Evolutionary conservation across 306 rosid genomes (phyloP), one percentile per base, ranked within the genome.

Genomic region (Prinsepia uniflora): DNA sequence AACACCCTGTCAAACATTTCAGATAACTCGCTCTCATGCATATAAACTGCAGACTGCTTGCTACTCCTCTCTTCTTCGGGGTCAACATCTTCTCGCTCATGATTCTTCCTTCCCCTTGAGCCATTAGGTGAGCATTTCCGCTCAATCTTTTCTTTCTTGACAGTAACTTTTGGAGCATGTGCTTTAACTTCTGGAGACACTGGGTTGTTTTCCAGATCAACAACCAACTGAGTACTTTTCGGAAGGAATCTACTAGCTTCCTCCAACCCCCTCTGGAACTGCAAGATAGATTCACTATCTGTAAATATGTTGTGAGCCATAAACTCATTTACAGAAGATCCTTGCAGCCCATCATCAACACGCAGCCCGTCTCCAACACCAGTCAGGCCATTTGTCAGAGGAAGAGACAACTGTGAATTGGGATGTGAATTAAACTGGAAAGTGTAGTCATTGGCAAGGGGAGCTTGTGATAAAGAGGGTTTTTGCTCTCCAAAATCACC

Each of bases 201-300:
- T 0, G 36, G 6, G 46, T 22, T 45, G 66, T 77, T 82, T 40
- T 83, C 84, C 24, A 86, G 60, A 65, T 87, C 84, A 69, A 84
- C 64, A 54, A 74, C 50, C 55, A 89, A 73, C 71, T 77, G 85
- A 75, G 71, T 62, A 8, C 63, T 63, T 59, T 67, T 83, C 3
- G 96, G 96, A 76, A 92, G 96, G 86, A 92, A 92, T 81, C 87
- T 89, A 15, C 94, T 92, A 49, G 96, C 97, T 76, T 92, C 96
- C 90, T 92, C 97, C 44, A 89, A 71, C 44, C 97, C 97, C 80
- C 82, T 87, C 56, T 61, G 81, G 72, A 89, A 92, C 77, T 87
- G 96, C 76, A 78, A 80, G 54, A 89, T 74, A 49, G 96, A 89
- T 22, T 83, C 84, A 54, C 72, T 87, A 66, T 87, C 83, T 50